Conservation (phyloP, 2,329 filamentous ascomycete species). For the Raffaelea ambrosiae region DNA sequence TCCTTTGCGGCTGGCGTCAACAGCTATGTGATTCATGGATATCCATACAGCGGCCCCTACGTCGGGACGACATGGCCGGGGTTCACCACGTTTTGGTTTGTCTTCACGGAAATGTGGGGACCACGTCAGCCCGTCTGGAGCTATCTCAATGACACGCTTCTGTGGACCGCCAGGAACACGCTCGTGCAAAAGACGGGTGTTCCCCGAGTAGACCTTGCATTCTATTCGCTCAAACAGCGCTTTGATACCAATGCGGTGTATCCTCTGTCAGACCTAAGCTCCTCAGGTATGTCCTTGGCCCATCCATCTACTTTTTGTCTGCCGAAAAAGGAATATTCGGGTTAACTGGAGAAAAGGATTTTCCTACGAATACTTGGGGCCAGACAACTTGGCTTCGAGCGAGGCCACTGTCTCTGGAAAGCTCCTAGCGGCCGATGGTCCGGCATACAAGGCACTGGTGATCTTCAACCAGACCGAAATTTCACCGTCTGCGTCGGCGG, state of each 20-base stretch:
- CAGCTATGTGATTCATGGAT: constrained; percentile 12
- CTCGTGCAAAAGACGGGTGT: constrained; percentile 5
- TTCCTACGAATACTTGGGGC: constrained; percentile 3
- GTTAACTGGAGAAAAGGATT: too few species aligned
- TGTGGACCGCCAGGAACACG: constrained; percentile 5
- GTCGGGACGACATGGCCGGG: constrained; percentile 11
- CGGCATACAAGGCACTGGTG: constrained; percentile 16
- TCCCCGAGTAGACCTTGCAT: constrained; percentile 10
- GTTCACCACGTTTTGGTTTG: constrained; percentile 9
- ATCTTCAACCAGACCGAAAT: constrained; percentile 15
- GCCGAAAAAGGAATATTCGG: too few species aligned
- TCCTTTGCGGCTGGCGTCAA: constrained; percentile 12
- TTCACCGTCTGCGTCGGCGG: constrained; percentile 9
- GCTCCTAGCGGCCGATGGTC: constrained; percentile 13
- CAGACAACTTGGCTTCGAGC: constrained; percentile 4
- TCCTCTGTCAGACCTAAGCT: constrained; percentile 1
- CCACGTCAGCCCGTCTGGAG: constrained; percentile 11
- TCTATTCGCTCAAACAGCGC: constrained; percentile 8
- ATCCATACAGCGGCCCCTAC: constrained; percentile 8
- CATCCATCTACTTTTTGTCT: too few species aligned
- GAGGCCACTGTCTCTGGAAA: constrained; percentile 3
- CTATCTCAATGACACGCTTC: constrained; percentile 9
- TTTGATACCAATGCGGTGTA: constrained; percentile 6
- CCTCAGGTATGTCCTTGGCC: too few species aligned
- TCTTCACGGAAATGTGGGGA: constrained; percentile 11